Base-by-base conservation (phyloP, 2,329 filamentous ascomycete species). In the Chaetomium sp. region DNA sequence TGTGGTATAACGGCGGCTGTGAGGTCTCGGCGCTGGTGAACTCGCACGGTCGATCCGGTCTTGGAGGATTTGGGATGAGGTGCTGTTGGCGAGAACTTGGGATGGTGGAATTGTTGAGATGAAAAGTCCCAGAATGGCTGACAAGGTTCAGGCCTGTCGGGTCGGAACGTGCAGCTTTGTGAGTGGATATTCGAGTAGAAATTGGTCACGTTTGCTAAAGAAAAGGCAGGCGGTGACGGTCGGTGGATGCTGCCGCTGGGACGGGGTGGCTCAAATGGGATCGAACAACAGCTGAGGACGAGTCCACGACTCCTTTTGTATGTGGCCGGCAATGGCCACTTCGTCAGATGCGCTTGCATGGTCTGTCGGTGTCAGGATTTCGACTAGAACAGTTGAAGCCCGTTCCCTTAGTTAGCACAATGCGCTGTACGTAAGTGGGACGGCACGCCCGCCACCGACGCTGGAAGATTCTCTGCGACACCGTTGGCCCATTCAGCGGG, bases 111-210 rank as follows among this genome's bases (percentile, higher is more conserved):
- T 14, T n/a, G 49, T 50, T 54, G 52, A 37, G 57, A 59, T 49
- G 54, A 55, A 49, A 53, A 51, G 43, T 38, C 32, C 36, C 50
- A 32, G 47, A n/a, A 44, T 49, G 49, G 44, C 45, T 47, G 54
- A 45, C 55, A 54, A 49, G 51, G 49, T 57, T 50, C 50, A 46
- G 45, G 50, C 43, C 52, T 50, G 43, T 48, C 32, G 19, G 48
- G 36, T 40, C 52, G 56, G 54, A 53, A 55, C 47, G 59, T 53
- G 54, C 56, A 52, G 56, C 53, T 52, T 43, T 36, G 47, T 43
- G 48, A 62, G 57, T 64, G 62, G 59, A 58, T 55, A 60, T 56
- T 46, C 32, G 19, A n/a, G 48, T 48, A 45, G 46, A 45, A 57
- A 57, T 56, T 46, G 57, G 59, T 58, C 56, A 57, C 51, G 58